phyloP scores from a whole-genome alignment of 306 rosid species.

The Trichosanthes cucumerina region DNA sequence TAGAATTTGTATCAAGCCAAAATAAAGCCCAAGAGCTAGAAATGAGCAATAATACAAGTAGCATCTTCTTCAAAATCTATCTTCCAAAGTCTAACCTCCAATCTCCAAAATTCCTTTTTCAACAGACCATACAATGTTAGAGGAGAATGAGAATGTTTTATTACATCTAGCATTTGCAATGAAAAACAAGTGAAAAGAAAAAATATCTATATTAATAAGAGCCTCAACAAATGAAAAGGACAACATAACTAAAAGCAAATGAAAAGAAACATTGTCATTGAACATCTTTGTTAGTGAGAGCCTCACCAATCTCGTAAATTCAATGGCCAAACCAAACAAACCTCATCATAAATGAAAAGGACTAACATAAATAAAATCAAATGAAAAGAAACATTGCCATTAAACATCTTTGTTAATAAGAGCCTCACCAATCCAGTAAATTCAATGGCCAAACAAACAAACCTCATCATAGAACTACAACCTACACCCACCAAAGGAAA shows the following conservation, averaged over 20 bases:
- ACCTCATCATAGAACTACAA: neutral
- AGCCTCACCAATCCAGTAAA: neutral
- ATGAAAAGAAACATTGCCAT: neutral
- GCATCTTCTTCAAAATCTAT: no score
- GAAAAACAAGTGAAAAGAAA: no score
- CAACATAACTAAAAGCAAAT: neutral
- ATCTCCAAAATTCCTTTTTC: no score
- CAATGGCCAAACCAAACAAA: neutral
- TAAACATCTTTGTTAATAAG: neutral
- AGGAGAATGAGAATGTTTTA: no score
- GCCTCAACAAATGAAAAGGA: conserved; percentile 6
- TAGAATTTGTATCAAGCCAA: no score
- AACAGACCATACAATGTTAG: no score
- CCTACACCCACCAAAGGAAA: neutral
- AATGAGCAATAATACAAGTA: no score
- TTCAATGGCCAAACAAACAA: neutral
- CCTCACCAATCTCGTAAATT: neutral
- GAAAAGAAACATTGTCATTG: neutral
- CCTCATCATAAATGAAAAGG: neutral
- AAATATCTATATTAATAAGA: neutral
- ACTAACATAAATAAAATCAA: neutral
- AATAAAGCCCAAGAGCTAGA: no score
- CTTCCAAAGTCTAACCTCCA: no score
- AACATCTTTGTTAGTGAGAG: neutral
- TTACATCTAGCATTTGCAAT: no score